Percentiles rank a stretch among this genome's conserved stretches.
phyloP scores from a whole-genome alignment of 257 asterid genomes.

The Cordia subcordata region DNA sequence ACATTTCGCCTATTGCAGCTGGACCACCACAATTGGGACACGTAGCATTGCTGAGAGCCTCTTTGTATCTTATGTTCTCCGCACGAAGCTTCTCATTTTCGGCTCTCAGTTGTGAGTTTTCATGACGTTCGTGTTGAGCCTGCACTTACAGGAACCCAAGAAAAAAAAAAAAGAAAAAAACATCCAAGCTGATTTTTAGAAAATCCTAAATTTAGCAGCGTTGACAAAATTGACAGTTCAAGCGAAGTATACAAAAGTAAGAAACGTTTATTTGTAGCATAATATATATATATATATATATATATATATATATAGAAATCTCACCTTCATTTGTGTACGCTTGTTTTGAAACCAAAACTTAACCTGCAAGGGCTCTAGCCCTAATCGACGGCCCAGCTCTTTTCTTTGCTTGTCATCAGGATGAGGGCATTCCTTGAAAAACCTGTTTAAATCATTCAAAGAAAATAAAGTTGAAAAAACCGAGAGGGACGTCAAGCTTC shows the following conservation, averaged over 20 bases:
- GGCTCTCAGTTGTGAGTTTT: conserved; percentile 48
- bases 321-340: conserved; percentile 40
- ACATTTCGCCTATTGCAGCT: conserved; percentile 73
- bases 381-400: conserved; percentile 47
- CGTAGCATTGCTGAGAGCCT: conserved; percentile 60
- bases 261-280: too few relatives aligned
- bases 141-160: conserved; percentile 3
- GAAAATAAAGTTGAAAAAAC: not conserved
- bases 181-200: not conserved
- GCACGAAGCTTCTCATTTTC: conserved; percentile 78
- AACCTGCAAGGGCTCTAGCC: conserved; percentile 48
- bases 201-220: too few relatives aligned
- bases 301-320: too few relatives aligned
- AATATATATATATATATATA: too few relatives aligned
- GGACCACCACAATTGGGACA: conserved; percentile 86
- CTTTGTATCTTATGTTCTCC: conserved; percentile 61
- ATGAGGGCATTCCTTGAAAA: conserved; percentile 59
- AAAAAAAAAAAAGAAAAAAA: too few relatives aligned
- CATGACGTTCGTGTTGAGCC: conserved; percentile 82
- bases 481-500: not conserved
- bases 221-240: too few relatives aligned
- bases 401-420: conserved; percentile 67
- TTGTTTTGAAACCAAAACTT: conserved; percentile 70
- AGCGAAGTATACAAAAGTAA: too few relatives aligned
- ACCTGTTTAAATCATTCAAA: conserved; percentile 20